These are phyloP conservation scores for Linaria vulgaris DNA, from an alignment of 257 asterid species.

Conservation along the genomic window DNA sequence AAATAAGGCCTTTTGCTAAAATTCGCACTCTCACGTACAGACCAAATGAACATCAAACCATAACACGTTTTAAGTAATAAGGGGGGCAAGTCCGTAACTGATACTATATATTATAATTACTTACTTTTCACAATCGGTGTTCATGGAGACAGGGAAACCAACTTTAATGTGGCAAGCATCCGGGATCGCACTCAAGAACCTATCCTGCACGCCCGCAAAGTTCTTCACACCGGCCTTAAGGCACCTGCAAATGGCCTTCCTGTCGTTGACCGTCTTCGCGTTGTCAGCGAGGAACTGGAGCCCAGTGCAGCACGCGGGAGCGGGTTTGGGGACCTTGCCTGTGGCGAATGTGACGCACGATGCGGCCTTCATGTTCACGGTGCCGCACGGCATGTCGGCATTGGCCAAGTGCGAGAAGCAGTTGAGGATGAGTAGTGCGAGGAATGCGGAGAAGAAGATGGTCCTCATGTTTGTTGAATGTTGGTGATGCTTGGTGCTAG, in stretches of 20 bases:
- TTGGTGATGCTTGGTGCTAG: not conserved
- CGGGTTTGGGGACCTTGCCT: constrained; percentile 40
- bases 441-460: constrained; percentile 32
- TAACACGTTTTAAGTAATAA: too few species aligned
- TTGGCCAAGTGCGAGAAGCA: constrained; percentile 36
- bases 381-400: constrained; percentile 46
- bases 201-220: constrained; percentile 53
- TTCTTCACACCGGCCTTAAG: constrained; percentile 52
- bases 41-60: too few species aligned
- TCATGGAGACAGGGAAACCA: constrained; percentile 59
- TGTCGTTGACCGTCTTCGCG: constrained; percentile 46
- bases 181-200: constrained; percentile 53
- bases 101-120: too few species aligned
- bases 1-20: too few species aligned
- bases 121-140: constrained; percentile 55
- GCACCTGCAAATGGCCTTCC: constrained; percentile 62
- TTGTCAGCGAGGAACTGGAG: constrained; percentile 39
- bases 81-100: too few species aligned
- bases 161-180: constrained; percentile 48
- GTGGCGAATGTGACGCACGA: constrained; percentile 42
- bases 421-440: constrained; percentile 38
- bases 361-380: constrained; percentile 45
- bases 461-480: constrained; percentile 36
- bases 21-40: too few species aligned
- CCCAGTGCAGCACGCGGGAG: constrained; percentile 45